Percentiles rank a stretch among this genome's conserved stretches.
Conservation (phyloP, 2,329 filamentous ascomycete genomes). For the Penicillium sp. region DNA sequence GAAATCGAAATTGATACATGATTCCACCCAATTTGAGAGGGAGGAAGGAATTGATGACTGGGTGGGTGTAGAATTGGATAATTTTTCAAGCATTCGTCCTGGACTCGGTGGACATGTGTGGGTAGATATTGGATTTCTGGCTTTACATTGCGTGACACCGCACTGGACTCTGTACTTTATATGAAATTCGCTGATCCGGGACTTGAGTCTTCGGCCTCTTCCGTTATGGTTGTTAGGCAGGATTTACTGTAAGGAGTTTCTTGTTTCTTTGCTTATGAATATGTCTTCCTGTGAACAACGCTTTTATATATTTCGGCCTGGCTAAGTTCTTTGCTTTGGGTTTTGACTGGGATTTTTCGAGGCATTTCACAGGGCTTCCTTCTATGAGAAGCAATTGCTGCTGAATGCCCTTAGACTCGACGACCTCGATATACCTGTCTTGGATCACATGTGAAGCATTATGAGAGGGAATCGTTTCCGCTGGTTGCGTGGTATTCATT, state of each 20-base stretch:
- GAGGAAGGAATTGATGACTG: constrained; percentile 14
- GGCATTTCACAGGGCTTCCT: neutral
- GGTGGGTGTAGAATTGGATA: constrained; percentile 23
- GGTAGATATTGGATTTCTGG: constrained; percentile 28
- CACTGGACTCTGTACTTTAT: constrained; percentile 31
- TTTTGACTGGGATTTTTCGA: neutral
- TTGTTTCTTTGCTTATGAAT: constrained; percentile 5
- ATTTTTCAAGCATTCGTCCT: constrained; percentile 9
- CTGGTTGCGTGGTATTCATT: too few species aligned
- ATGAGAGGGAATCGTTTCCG: too few species aligned
- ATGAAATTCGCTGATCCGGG: constrained; percentile 19
- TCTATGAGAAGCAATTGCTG: neutral
- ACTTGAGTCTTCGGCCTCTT: constrained; percentile 12
- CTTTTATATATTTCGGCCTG: constrained; percentile 19
- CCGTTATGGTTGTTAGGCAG: constrained; percentile 2
- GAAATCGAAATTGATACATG: constrained; percentile 19
- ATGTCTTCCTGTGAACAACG: constrained; percentile 11
- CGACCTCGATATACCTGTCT: too few species aligned
- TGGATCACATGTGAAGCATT: too few species aligned
- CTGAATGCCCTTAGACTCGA: too few species aligned
- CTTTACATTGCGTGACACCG: constrained; percentile 29
- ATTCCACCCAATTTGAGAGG: constrained; percentile 17
- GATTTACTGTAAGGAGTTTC: constrained; percentile 9
- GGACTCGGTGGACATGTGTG: constrained; percentile 19
- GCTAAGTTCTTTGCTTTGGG: neutral